Percentiles rank a stretch among this genome's conserved stretches.
These are phyloP conservation scores for Rhinocladiella mackenziei DNA, from an alignment of 2,329 filamentous ascomycete species.

Conservation along the genomic window DNA sequence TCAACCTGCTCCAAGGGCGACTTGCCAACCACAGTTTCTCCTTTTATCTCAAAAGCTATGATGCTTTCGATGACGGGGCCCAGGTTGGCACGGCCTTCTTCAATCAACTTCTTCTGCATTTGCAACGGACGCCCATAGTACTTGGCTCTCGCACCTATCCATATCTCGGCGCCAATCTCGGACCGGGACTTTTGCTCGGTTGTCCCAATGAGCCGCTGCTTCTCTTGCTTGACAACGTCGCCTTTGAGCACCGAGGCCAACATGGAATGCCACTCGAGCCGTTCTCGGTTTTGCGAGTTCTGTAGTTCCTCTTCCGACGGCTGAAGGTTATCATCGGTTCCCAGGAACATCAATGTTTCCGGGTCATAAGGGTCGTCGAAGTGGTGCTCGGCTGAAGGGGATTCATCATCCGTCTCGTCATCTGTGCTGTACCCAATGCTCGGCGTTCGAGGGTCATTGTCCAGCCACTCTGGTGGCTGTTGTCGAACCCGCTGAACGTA, in stretches of 20 bases:
- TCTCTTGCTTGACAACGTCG: slow-evolving; percentile 96
- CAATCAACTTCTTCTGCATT: slow-evolving; percentile 80
- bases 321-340: slow-evolving; percentile 74
- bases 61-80: slow-evolving; percentile 79
- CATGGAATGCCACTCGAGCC: slow-evolving; percentile 98
- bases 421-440: slow-evolving; percentile 59
- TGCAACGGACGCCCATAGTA: slow-evolving; percentile 78
- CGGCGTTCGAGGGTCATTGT: slow-evolving; percentile 61
- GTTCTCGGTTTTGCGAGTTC: slow-evolving; percentile 80
- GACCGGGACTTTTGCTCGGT: slow-evolving; percentile 70
- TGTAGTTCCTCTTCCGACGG: slow-evolving; percentile 86
- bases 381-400: slow-evolving; percentile 75
- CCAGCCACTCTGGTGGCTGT: slow-evolving; percentile 71
- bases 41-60: slow-evolving; percentile 89
- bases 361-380: slow-evolving; percentile 87
- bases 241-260: slow-evolving; percentile 90
- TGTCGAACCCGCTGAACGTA: slow-evolving; percentile 90
- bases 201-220: slow-evolving; percentile 86
- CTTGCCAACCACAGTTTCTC: slow-evolving; percentile 86
- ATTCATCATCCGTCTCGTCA: slow-evolving; percentile 71
- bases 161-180: slow-evolving; percentile 66
- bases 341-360: slow-evolving; percentile 88
- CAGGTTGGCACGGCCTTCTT: slow-evolving; percentile 72
- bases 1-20: slow-evolving; percentile 82
- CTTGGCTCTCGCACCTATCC: slow-evolving; percentile 81